These are phyloP conservation scores for Colletotrichum falcatum DNA, from an alignment of 2,329 filamentous ascomycete genomes.

Conservation along the genomic window DNA sequence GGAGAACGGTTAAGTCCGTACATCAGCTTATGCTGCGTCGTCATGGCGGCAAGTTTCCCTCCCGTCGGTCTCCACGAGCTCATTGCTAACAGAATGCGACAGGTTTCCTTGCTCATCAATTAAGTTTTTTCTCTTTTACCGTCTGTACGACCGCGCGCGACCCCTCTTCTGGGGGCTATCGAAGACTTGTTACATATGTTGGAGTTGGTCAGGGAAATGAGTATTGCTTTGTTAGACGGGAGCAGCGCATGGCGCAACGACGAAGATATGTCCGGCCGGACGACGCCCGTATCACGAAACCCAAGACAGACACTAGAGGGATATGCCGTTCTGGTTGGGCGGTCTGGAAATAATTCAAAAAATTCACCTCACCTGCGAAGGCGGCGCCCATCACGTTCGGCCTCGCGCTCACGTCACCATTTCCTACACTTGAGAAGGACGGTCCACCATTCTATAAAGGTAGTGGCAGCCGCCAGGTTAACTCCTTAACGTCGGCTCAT, in stretches of 20 bases:
- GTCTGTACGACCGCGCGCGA: constrained; percentile 15
- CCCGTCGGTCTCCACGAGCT: not conserved
- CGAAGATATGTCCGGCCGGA: not conserved
- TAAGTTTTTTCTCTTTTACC: not conserved
- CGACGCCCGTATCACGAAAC: constrained; percentile 7
- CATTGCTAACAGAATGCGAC: not conserved
- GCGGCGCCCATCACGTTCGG: not conserved
- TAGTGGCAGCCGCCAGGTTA: not conserved
- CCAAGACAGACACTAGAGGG: constrained; percentile 3
- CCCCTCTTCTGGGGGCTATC: constrained; percentile 2
- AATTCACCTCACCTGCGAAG: not conserved
- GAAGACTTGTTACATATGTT: constrained; percentile 30
- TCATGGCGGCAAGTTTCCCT: constrained; percentile 83
- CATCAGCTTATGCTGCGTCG: constrained; percentile 90
- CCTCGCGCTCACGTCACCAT: not conserved
- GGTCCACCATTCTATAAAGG: no score
- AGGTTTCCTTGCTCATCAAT: constrained; percentile 36
- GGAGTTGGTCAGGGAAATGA: constrained; percentile 37
- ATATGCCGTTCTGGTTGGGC: not conserved
- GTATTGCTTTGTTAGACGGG: constrained; percentile 30
- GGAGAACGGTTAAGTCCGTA: constrained; percentile 95
- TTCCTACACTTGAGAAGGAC: not conserved
- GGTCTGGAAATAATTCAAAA: constrained; percentile 26
- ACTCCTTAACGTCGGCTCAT: not conserved
- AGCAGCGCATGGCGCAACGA: constrained; percentile 25